These are phyloP conservation scores for Auricularia auricula-judae DNA, from an alignment of 768 basidiomycete genomes.

Conservation along the genomic window DNA sequence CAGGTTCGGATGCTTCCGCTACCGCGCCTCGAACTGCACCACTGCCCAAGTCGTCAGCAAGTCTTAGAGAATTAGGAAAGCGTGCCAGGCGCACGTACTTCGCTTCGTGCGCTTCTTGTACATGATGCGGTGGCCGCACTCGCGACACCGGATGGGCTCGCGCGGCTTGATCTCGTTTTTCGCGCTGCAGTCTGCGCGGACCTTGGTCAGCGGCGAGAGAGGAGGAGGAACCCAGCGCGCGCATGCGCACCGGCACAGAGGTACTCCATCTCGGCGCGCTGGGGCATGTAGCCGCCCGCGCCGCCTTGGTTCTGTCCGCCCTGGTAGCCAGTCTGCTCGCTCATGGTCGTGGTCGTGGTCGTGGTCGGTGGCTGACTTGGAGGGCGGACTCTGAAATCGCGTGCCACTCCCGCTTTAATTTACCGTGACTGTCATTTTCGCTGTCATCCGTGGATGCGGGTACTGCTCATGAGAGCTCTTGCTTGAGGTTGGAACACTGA, in stretches of 20 bases:
- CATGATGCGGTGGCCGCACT: constrained; percentile 98
- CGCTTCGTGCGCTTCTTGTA: constrained; percentile 93
- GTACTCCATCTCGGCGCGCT: constrained; percentile 59
- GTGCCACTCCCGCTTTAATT: too few relatives aligned
- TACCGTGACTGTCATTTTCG: too few relatives aligned
- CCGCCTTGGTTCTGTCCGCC: neutral
- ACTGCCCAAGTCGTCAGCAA: constrained; percentile 28
- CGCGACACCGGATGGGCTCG: constrained; percentile 90
- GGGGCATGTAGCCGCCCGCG: neutral
- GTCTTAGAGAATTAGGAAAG: neutral
- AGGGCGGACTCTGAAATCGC: too few relatives aligned
- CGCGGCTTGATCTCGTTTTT: constrained; percentile 84
- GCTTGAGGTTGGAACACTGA: too few relatives aligned
- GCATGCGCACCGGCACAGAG: constrained; percentile 61
- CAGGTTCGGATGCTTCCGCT: constrained; percentile 3
- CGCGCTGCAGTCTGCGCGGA: constrained; percentile 80
- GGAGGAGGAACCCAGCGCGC: neutral
- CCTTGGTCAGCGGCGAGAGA: neutral
- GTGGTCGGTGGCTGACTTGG: too few relatives aligned
- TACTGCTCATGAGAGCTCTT: too few relatives aligned
- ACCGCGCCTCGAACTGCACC: constrained; percentile 82
- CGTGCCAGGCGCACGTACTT: constrained; percentile 45
- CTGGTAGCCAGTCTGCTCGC: neutral
- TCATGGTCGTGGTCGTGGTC: neutral
- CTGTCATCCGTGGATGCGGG: too few relatives aligned